These are phyloP conservation scores for Gaeumannomyces tritici DNA, from an alignment of 2,329 filamentous ascomycete species.

Conservation along the genomic window DNA sequence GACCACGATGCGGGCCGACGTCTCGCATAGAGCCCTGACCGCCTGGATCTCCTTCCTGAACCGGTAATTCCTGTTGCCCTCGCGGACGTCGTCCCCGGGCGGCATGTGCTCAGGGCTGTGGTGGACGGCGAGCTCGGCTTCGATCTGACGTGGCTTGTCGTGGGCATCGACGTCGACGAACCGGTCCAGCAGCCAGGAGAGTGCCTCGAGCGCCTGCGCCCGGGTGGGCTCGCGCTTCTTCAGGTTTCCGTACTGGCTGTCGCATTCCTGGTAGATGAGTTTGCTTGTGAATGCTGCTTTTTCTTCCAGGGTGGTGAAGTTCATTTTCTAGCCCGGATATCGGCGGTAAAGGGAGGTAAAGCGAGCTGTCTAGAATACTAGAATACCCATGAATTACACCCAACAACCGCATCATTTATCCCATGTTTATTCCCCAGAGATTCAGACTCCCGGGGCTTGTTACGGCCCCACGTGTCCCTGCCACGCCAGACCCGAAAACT, in stretches of 20 bases:
- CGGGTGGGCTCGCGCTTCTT: slow-evolving; percentile 1
- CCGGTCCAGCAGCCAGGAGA: background rate
- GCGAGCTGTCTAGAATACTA: too few relatives aligned
- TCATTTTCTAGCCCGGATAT: background rate
- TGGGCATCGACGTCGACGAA: background rate
- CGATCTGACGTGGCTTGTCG: background rate
- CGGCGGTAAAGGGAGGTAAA: background rate
- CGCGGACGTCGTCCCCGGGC: background rate
- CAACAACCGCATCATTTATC: background rate
- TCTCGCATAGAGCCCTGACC: background rate
- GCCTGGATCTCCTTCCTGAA: background rate
- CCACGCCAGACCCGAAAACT: background rate
- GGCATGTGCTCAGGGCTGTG: background rate
- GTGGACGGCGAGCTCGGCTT: background rate
- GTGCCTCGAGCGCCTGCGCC: background rate
- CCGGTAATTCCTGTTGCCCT: background rate
- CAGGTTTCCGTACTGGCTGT: background rate
- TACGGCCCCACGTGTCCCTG: too few relatives aligned
- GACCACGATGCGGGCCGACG: background rate
- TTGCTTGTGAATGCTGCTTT: background rate
- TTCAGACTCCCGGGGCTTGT: too few relatives aligned
- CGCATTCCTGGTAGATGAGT: background rate
- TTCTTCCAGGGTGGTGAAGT: background rate
- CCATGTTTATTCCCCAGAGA: too few relatives aligned
- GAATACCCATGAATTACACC: background rate